Percentiles rank a stretch among this genome's conserved stretches.
These are phyloP conservation scores for Hypomyces perniciosus DNA, from an alignment of 2,329 filamentous ascomycete species.

Conservation along the genomic window DNA sequence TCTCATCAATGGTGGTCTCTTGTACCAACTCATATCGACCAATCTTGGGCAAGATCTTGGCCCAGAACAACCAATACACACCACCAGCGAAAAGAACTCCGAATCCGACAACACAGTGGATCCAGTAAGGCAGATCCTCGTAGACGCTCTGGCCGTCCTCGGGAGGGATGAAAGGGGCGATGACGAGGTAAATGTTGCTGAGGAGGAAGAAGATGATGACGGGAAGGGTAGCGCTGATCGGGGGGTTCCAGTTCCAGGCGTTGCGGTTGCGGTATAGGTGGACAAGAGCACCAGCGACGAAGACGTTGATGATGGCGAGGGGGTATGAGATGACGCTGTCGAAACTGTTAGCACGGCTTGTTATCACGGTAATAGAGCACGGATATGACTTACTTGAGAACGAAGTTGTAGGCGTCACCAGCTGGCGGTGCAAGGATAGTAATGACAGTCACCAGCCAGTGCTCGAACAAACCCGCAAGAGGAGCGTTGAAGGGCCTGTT, in stretches of 20 bases:
- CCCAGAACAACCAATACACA: conserved; percentile 53
- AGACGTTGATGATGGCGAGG: conserved; percentile 51
- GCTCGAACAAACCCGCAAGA: conserved; percentile 54
- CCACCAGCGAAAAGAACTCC: conserved; percentile 47
- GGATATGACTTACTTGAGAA: conserved; percentile 42
- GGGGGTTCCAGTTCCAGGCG: conserved; percentile 46
- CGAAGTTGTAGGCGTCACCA: conserved; percentile 61
- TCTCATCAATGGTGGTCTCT: conserved; percentile 46
- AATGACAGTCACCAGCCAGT: conserved; percentile 58
- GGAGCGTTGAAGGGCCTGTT: conserved; percentile 60
- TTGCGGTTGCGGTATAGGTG: conserved; percentile 46
- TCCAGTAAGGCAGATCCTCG: conserved; percentile 48
- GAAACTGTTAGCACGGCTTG: conserved; percentile 5
- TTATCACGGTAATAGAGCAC: not conserved
- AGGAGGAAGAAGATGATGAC: conserved; percentile 53
- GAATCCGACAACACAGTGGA: conserved; percentile 53
- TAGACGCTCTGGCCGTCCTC: conserved; percentile 47
- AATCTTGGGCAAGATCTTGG: conserved; percentile 44
- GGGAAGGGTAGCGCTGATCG: conserved; percentile 48
- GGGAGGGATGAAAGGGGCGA: conserved; percentile 54
- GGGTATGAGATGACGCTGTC: conserved; percentile 57
- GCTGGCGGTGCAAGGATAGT: conserved; percentile 63
- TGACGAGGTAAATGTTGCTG: conserved; percentile 55
- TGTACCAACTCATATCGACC: conserved; percentile 51
- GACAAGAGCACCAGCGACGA: conserved; percentile 47